Evolutionary conservation across 352 stramenopile species (phyloP).

Genomic region (Phytophthora palmivora): DNA sequence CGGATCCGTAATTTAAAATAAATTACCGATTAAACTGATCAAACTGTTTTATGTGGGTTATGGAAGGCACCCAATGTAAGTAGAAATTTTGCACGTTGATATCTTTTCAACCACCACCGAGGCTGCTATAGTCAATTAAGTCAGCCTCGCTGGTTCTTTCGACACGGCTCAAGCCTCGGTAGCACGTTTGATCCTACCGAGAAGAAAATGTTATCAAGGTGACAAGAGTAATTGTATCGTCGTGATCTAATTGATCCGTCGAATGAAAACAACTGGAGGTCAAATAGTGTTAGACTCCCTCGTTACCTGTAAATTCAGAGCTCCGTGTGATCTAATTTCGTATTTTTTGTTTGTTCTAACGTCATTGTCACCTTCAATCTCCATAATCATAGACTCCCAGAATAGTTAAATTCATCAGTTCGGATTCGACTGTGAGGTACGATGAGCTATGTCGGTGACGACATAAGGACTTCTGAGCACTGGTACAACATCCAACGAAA

Average conservation of each 20-base stretch:
- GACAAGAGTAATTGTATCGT: constrained; percentile 27
- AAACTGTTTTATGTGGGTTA: too few relatives aligned
- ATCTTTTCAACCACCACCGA: too few relatives aligned
- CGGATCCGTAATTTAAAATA: too few relatives aligned
- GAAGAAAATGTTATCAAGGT: constrained; percentile 30
- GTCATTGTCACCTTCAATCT: neutral
- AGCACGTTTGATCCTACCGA: constrained; percentile 17
- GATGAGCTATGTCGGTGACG: neutral
- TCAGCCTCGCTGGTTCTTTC: too few relatives aligned
- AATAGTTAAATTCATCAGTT: neutral
- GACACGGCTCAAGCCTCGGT: constrained; percentile 26
- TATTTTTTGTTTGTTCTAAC: neutral
- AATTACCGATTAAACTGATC: too few relatives aligned
- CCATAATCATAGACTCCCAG: neutral
- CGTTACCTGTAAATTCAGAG: too few relatives aligned
- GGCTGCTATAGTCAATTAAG: too few relatives aligned
- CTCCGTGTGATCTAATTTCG: neutral
- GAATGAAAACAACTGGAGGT: too few relatives aligned
- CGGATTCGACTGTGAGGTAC: neutral
- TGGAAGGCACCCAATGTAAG: too few relatives aligned
- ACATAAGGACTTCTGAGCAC: neutral
- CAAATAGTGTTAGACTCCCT: too few relatives aligned
- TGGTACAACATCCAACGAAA: constrained; percentile 14
- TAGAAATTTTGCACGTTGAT: too few relatives aligned
- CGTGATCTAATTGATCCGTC: constrained; percentile 5